Evolutionary conservation across 176 grass and related monocot genomes (phyloP), one percentile per base, ranked within the genome.

Genomic region (Juncus effusus): DNA sequence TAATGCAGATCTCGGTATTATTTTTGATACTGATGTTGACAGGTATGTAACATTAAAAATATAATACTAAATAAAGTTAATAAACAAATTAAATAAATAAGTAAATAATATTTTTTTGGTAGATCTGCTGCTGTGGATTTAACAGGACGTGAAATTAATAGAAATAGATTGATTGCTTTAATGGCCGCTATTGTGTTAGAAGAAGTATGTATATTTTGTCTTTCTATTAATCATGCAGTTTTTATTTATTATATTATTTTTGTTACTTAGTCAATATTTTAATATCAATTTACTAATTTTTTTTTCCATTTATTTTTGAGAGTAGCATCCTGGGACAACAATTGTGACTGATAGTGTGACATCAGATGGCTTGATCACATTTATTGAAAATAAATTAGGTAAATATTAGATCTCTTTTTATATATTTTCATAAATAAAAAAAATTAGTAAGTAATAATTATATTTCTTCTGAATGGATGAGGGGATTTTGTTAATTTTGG

Each of bases 11-110:
- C 86, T 99, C 56, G 88, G 94, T 69, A 92, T 97, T 75, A 97
- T 97, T 86, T 97, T 97, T 80, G 88, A 97, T 78, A 97, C 94
- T 56, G 88, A 97, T 82, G 94, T 97, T 11, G 94, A 97, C 85
- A 97, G 94, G 94, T 97, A 38, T 37, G 59, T 15, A 80, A 74
- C 59, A 51, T 47, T 47, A 47, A 47, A 6, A 47, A 47, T 47
- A 6, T 28, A 47, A 47, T 47, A 16, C 61, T 2, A 39, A 13
- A 62, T 47, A 47, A 6, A 47, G 9, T 28, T 47, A 47, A 47
- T 47, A 47, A 9, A 5, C 6, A 74, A 62, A 40, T 55, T 7
- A 16, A 60, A 13, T 37, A 42, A 63, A 40, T 51, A 38, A n/a
- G 38, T 16, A 59, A 72, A 36, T 38, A 7, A 8, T 16, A 36